Evolutionary conservation across 768 basidiomycete genomes (phyloP), one percentile per base, ranked within the genome.

Genomic region (Lentinula raphanica): DNA sequence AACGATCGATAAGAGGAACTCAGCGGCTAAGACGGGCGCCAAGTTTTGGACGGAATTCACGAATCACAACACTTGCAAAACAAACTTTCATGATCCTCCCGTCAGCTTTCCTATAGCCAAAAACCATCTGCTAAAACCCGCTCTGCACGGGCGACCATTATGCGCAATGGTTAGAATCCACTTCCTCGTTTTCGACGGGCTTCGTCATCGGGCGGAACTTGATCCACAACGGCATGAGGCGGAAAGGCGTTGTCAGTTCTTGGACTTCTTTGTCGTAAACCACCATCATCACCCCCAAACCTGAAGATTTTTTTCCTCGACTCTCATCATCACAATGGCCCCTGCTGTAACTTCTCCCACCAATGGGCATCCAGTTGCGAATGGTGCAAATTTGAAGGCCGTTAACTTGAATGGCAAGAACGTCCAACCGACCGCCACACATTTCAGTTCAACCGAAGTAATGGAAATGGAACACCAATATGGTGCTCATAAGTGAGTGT

Each of bases 401-500:
- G n/a, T 42, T 9, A 53, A 39, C 23, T 11, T 42, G 5, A 27
- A 8, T 49, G 48, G 48, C 27, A 36, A 3, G 17, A 35, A 3
- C 32, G 32, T 35, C 5, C 44, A 45, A 28, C 31, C 49, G 42
- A 25, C 45, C 13, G 21, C 28, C 9, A 17, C 35, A 17, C 35
- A 46, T 32, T 9, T 85, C 23, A 76, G 80, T 11, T 87, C 88
- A n/a, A 79, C 79, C 45, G 80, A 88, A 39, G 79, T 94, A 45
- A 90, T 98, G 62, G 76, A 77, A 45, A 78, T 94, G 63, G 94
- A 98, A 71, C 83, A 92, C 64, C 79, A 88, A 67, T 80, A 87
- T 65, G 86, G 87, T 29, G 92, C 92, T 55, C 92, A 94, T 80
- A 94, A 94, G 93, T 94, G 72, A 81, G 88, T 80, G 11, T 11